Evolutionary conservation across 2,329 filamentous ascomycete genomes (phyloP).

Genomic region (Colletotrichum camelliae): DNA sequence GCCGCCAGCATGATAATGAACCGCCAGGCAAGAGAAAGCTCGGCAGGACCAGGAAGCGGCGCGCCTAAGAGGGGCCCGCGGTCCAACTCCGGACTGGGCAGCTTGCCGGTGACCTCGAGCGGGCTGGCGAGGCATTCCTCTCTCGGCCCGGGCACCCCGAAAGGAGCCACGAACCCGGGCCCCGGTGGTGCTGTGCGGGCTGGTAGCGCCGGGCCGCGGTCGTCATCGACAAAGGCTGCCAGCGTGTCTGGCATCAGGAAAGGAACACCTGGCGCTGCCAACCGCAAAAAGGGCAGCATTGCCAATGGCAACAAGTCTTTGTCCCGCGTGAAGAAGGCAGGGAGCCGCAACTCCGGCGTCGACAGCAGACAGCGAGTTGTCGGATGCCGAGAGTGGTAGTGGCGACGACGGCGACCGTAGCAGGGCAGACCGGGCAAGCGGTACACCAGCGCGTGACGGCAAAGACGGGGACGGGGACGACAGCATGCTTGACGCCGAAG

Average conservation of each 20-base stretch:
- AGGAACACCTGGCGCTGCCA: conserved; percentile 47
- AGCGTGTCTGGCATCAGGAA: conserved; percentile 48
- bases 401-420: conserved; percentile 54
- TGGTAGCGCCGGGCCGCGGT: conserved; percentile 66
- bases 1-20: conserved; percentile 65
- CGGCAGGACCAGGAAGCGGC: conserved; percentile 57
- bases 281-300: conserved; percentile 52
- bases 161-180: conserved; percentile 39
- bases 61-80: conserved; percentile 59
- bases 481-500: conserved; percentile 59
- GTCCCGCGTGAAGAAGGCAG: conserved; percentile 65
- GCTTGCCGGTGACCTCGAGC: conserved; percentile 57
- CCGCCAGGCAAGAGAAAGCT: conserved; percentile 61
- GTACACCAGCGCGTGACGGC: conserved; percentile 33
- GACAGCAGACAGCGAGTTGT: conserved; percentile 68
- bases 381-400: conserved; percentile 64
- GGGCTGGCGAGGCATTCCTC: conserved; percentile 67
- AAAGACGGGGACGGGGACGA: conserved; percentile 56
- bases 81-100: conserved; percentile 51
- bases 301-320: conserved; percentile 55
- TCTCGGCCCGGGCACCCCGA: conserved; percentile 67
- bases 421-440: conserved; percentile 19
- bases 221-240: conserved; percentile 50
- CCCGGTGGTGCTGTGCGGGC: conserved; percentile 48
- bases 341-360: conserved; percentile 66